These are phyloP conservation scores for Corymbia calophylla DNA, from an alignment of 441 rosid genomes.

Conservation along the genomic window DNA sequence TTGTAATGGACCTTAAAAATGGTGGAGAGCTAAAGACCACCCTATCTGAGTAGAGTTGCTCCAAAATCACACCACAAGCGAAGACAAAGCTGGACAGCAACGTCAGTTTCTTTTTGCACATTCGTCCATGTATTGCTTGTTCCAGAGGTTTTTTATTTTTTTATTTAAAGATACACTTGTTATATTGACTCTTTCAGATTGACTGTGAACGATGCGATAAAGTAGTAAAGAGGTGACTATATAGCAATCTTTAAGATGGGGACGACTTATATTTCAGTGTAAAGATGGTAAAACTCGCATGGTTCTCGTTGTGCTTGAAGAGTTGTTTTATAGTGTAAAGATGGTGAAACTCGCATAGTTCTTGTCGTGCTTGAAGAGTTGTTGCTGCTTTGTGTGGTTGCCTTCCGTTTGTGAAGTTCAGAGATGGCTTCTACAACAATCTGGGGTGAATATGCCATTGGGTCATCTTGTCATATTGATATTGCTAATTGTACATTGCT, in stretches of 20 bases:
- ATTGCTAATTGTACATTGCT: neutral
- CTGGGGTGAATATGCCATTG: neutral
- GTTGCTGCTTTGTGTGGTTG: neutral
- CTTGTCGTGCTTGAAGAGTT: neutral
- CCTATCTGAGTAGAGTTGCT: constrained; percentile 46
- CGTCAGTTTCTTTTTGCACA: neutral
- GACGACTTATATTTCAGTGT: neutral
- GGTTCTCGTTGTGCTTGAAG: neutral
- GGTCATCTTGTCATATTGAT: neutral
- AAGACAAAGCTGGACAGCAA: neutral
- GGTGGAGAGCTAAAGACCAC: constrained; percentile 76
- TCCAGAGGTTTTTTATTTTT: neutral
- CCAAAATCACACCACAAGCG: neutral
- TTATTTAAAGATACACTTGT: neutral
- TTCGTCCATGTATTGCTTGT: neutral
- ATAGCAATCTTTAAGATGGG: neutral
- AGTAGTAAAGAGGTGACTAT: neutral
- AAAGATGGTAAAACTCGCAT: neutral
- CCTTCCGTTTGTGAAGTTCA: neutral
- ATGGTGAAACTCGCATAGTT: neutral
- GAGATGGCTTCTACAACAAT: neutral
- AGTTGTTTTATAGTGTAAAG: neutral
- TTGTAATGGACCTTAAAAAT: constrained; percentile 59
- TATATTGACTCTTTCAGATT: neutral
- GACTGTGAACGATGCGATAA: neutral